These are phyloP conservation scores for Taphrina betulina DNA, from an alignment of 1,139 yeast genomes.

Conservation along the genomic window DNA sequence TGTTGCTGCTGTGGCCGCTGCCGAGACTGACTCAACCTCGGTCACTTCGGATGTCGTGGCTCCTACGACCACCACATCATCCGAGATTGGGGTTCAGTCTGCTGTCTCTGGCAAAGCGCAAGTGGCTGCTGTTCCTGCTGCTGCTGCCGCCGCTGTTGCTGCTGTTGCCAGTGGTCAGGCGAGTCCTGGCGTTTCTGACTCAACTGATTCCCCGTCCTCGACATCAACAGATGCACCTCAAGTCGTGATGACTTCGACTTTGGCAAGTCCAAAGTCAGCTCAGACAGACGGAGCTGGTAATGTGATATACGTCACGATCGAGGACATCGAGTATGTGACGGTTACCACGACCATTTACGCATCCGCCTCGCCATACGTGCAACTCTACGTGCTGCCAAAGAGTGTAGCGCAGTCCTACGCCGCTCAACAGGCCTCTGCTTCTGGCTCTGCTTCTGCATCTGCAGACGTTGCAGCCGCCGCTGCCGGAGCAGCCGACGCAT, in stretches of 20 bases:
- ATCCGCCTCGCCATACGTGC: slow-evolving; percentile 23
- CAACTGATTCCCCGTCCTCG: neutral
- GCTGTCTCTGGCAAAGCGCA: neutral
- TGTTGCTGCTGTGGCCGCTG: neutral
- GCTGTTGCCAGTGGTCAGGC: slow-evolving; percentile 1
- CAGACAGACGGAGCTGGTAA: neutral
- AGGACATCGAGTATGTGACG: slow-evolving; percentile 24
- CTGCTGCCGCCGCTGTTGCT: slow-evolving; percentile 12
- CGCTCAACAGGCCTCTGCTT: neutral
- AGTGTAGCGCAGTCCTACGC: slow-evolving; percentile 1
- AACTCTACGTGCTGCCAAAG: slow-evolving; percentile 24
- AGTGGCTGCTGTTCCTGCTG: slow-evolving; percentile 9
- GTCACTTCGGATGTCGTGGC: neutral
- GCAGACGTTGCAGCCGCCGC: neutral
- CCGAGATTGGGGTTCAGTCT: neutral
- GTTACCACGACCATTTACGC: slow-evolving; percentile 1
- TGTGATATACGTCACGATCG: slow-evolving; percentile 2
- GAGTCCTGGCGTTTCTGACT: neutral
- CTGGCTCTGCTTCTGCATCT: neutral
- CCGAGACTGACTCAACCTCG: neutral
- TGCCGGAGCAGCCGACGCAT: no score
- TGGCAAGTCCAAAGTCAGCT: neutral
- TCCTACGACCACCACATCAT: neutral
- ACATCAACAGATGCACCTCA: neutral
- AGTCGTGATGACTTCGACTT: neutral